A percentile compares a stretch with the other conserved stretches of the same genome.
phyloP scores from a whole-genome alignment of 2,329 filamentous ascomycete genomes.

The Coleophoma cylindrospora region DNA sequence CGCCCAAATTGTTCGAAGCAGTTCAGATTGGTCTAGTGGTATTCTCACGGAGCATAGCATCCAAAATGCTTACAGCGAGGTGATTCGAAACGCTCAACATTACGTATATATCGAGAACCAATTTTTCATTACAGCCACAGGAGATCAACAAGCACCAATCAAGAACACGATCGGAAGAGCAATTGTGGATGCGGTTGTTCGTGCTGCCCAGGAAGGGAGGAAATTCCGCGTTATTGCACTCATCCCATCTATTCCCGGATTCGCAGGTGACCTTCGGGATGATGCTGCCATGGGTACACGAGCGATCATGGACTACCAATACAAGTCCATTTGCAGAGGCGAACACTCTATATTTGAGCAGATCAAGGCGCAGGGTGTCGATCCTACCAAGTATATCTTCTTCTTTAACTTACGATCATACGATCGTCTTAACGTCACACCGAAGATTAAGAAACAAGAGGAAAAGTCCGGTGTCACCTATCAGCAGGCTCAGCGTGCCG shows the following conservation, averaged over 20 bases:
- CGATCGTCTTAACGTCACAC: slow-evolving; percentile 83
- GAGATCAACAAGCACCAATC: slow-evolving; percentile 78
- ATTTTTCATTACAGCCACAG: slow-evolving; percentile 93
- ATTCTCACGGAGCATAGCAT: slow-evolving; percentile 82
- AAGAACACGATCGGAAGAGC: slow-evolving; percentile 83
- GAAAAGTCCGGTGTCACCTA: slow-evolving; percentile 79
- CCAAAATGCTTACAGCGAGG: slow-evolving; percentile 78
- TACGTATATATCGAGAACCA: slow-evolving; percentile 98
- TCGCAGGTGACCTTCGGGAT: slow-evolving; percentile 83
- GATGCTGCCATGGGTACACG: slow-evolving; percentile 80
- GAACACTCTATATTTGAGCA: slow-evolving; percentile 86
- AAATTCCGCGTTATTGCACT: slow-evolving; percentile 90
- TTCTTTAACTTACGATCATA: slow-evolving; percentile 93
- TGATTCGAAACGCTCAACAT: slow-evolving; percentile 84
- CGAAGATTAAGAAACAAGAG: slow-evolving; percentile 68
- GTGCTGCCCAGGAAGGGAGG: slow-evolving; percentile 72
- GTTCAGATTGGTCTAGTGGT: slow-evolving; percentile 89
- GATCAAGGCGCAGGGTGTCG: slow-evolving; percentile 66
- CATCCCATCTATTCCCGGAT: slow-evolving; percentile 89
- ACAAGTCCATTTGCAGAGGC: slow-evolving; percentile 89
- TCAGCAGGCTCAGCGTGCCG: slow-evolving; percentile 78
- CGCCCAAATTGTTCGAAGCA: slow-evolving; percentile 85
- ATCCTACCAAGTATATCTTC: slow-evolving; percentile 79
- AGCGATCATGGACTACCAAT: slow-evolving; percentile 97
- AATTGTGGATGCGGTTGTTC: slow-evolving; percentile 85